Evolutionary conservation across 2,329 filamentous ascomycete species (phyloP).

Genomic region (Hypoxylon sp.): DNA sequence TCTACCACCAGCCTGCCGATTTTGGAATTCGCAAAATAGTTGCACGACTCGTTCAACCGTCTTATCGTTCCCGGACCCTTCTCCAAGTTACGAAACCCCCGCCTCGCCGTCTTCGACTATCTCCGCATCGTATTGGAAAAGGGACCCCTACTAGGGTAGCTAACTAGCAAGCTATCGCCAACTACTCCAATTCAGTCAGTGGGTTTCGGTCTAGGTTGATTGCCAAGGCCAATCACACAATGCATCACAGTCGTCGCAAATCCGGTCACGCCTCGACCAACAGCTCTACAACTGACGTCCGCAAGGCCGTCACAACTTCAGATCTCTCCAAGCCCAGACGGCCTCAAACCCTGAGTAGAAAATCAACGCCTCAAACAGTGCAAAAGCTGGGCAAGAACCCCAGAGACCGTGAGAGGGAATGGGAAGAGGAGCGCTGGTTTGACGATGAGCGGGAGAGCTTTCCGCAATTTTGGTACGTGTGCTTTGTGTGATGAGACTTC

Average conservation of each 20-base stretch:
- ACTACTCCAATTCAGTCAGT: conserved; percentile 35
- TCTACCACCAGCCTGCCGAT: conserved; percentile 12
- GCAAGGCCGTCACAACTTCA: conserved; percentile 63
- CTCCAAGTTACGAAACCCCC: conserved; percentile 40
- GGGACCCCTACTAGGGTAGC: conserved; percentile 41
- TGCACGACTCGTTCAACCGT: conserved; percentile 23
- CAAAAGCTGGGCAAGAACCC: conserved; percentile 67
- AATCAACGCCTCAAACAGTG: conserved; percentile 57
- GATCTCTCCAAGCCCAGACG: conserved; percentile 65
- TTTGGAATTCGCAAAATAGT: conserved; percentile 26
- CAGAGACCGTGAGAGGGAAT: conserved; percentile 66
- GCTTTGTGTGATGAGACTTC: conserved; percentile 25
- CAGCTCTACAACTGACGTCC: conserved; percentile 69
- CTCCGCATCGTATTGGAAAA: conserved; percentile 40
- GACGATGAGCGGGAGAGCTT: conserved; percentile 74
- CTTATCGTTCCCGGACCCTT: conserved; percentile 23
- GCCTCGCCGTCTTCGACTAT: conserved; percentile 40
- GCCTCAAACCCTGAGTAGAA: conserved; percentile 62
- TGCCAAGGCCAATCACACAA: conserved; percentile 54
- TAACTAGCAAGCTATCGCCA: conserved; percentile 29
- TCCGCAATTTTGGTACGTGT: conserved; percentile 74
- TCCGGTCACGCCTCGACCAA: conserved; percentile 68
- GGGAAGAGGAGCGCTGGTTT: conserved; percentile 64
- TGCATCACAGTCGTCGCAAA: conserved; percentile 72
- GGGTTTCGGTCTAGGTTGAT: conserved; percentile 28